These are phyloP conservation scores for Miscanthus lutarioriparius DNA, from an alignment of 176 grass and related monocot species.

Conservation along the genomic window DNA sequence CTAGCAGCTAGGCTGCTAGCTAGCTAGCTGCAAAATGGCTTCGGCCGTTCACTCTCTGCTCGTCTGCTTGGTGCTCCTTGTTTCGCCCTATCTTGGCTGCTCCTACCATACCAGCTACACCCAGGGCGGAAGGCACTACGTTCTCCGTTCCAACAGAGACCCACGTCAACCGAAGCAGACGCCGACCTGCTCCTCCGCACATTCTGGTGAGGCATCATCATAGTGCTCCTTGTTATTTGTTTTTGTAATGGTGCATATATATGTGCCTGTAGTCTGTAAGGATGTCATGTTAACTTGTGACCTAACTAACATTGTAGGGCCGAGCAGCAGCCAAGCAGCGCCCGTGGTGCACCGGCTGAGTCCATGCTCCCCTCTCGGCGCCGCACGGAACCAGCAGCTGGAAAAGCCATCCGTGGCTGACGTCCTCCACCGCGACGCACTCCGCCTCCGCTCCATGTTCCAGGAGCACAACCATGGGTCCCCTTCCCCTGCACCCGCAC, in stretches of 20 bases:
- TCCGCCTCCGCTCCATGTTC: not conserved
- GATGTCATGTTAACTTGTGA: not conserved
- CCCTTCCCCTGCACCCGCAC: not conserved
- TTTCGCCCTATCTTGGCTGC: not conserved
- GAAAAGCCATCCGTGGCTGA: not conserved
- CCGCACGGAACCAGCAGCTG: not conserved
- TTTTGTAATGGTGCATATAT: not conserved
- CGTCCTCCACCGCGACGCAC: constrained; percentile 26
- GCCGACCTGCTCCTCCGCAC: not conserved
- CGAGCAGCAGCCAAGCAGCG: not conserved
- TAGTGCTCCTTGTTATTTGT: not conserved
- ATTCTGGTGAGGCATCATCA: not conserved
- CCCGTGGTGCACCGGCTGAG: constrained; percentile 8
- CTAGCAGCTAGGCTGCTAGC: no score
- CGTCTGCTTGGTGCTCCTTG: constrained; percentile 6
- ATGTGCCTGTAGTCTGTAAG: not conserved
- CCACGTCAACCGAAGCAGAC: not conserved
- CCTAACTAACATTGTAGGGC: not conserved
- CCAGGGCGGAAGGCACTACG: not conserved
- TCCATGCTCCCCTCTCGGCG: constrained; percentile 15
- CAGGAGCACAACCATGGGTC: not conserved
- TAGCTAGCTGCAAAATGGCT: not conserved
- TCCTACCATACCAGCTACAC: constrained; percentile 19
- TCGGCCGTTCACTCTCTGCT: not conserved
- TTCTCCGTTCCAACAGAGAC: not conserved